Conservation (phyloP, 164 flowering plant genomes). For the Vitis rotundifolia region DNA sequence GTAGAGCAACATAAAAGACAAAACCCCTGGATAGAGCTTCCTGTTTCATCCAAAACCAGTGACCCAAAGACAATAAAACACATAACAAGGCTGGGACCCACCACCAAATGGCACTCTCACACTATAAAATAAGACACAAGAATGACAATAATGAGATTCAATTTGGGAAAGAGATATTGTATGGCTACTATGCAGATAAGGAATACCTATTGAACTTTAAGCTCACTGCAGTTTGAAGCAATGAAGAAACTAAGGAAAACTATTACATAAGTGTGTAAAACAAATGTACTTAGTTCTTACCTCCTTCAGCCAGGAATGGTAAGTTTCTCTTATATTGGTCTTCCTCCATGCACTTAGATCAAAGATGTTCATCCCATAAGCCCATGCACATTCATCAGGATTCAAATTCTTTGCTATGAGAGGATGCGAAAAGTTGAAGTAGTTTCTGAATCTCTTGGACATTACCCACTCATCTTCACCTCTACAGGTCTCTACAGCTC, state of each 20-base stretch:
- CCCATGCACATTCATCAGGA: conserved; percentile 98
- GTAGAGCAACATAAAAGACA: no score
- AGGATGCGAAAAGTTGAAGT: conserved; percentile 97
- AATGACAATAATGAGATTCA: no score
- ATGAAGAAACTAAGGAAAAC: neutral
- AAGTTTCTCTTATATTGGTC: conserved; percentile 83
- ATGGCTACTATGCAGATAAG: no score
- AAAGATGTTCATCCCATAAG: conserved; percentile 97
- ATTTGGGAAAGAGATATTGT: no score
- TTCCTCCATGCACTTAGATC: conserved; percentile 91
- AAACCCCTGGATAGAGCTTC: no score
- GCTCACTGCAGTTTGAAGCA: no score
- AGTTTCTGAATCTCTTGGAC: conserved; percentile 84
- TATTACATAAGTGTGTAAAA: neutral
- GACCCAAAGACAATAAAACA: no score
- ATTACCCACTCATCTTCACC: conserved; percentile 97
- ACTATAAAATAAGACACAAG: no score
- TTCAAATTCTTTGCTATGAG: conserved; percentile 70
- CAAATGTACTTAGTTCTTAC: conserved; percentile 32
- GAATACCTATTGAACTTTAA: no score
- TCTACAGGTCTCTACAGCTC: conserved; percentile 95
- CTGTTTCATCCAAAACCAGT: no score
- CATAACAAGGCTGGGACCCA: no score
- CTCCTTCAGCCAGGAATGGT: conserved; percentile 94
- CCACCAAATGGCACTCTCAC: no score